These are phyloP conservation scores for Pseudoturritis turrita DNA, from an alignment of 345 rosid genomes.

Conservation along the genomic window DNA sequence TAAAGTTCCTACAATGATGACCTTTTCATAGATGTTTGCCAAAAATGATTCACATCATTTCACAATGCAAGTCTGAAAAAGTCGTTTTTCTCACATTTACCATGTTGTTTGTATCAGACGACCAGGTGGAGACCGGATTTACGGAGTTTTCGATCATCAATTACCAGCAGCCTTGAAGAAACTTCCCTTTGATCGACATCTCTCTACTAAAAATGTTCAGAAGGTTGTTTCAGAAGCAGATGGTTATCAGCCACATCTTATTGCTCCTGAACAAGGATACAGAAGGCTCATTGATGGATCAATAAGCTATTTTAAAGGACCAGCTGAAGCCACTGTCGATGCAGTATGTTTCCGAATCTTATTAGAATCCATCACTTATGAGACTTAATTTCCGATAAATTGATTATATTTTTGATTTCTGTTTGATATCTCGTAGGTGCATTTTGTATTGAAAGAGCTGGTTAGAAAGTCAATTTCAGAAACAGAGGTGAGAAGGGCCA, in stretches of 20 bases:
- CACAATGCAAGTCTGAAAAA: background rate
- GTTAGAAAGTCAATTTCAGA: slow-evolving; percentile 91
- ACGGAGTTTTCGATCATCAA: slow-evolving; percentile 96
- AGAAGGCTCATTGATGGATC: slow-evolving; percentile 98
- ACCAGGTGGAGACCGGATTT: slow-evolving; percentile 96
- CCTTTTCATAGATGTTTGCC: background rate
- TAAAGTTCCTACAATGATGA: background rate
- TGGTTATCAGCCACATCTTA: slow-evolving; percentile 99
- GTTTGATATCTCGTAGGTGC: slow-evolving; percentile 55
- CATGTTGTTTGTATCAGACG: slow-evolving; percentile 51
- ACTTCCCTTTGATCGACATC: slow-evolving; percentile 95
- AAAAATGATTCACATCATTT: background rate
- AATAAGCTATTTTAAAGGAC: slow-evolving; percentile 94
- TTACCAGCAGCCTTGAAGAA: slow-evolving; percentile 98
- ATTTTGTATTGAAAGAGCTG: slow-evolving; percentile 89
- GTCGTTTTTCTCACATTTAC: background rate
- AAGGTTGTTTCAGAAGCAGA: slow-evolving; percentile 98
- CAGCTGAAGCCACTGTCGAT: slow-evolving; percentile 98
- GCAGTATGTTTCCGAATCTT: slow-evolving; percentile 47
- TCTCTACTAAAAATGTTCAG: slow-evolving; percentile 89
- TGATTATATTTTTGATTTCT: background rate
- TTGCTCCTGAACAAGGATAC: slow-evolving; percentile 99
- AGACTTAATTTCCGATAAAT: background rate
- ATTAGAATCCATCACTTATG: background rate
- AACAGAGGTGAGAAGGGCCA: slow-evolving; percentile 66